phyloP scores from a whole-genome alignment of 2,329 filamentous ascomycete genomes.

The Phyllosticta citrichinensis region DNA sequence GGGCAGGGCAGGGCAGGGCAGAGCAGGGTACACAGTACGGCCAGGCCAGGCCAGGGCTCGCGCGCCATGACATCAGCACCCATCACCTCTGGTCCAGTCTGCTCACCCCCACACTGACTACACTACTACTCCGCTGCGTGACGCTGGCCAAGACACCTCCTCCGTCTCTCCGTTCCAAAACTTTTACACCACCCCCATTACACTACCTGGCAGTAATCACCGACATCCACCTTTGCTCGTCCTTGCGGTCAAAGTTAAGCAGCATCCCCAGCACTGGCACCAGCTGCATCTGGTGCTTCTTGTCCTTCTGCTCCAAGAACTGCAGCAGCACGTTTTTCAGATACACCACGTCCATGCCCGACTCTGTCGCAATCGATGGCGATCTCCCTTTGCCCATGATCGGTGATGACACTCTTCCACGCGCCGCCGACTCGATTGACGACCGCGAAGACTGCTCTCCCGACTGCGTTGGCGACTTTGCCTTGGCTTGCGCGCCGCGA shows the following conservation, averaged over 20 bases:
- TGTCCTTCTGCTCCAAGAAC: slow-evolving; percentile 73
- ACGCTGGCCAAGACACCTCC: not conserved
- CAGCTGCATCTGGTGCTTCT: slow-evolving; percentile 62
- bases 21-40: too few species aligned
- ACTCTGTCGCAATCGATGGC: slow-evolving; percentile 17
- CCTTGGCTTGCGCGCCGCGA: slow-evolving; percentile 35
- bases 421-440: slow-evolving; percentile 44
- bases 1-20: too few species aligned
- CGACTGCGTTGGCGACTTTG: slow-evolving; percentile 28
- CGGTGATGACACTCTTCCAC: slow-evolving; percentile 34
- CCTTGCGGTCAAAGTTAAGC: slow-evolving; percentile 64
- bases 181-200: not conserved
- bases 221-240: slow-evolving; percentile 79
- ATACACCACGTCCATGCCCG: slow-evolving; percentile 52
- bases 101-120: not conserved
- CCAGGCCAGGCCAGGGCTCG: not conserved
- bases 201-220: slow-evolving; percentile 44
- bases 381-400: slow-evolving; percentile 33
- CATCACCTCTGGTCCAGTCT: not conserved
- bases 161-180: not conserved
- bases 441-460: slow-evolving; percentile 45
- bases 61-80: not conserved
- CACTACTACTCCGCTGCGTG: not conserved
- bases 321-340: slow-evolving; percentile 73
- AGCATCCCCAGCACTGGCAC: slow-evolving; percentile 69